These are phyloP conservation scores for Tylopilus sp. DNA, from an alignment of 768 basidiomycete species.

Conservation along the genomic window DNA sequence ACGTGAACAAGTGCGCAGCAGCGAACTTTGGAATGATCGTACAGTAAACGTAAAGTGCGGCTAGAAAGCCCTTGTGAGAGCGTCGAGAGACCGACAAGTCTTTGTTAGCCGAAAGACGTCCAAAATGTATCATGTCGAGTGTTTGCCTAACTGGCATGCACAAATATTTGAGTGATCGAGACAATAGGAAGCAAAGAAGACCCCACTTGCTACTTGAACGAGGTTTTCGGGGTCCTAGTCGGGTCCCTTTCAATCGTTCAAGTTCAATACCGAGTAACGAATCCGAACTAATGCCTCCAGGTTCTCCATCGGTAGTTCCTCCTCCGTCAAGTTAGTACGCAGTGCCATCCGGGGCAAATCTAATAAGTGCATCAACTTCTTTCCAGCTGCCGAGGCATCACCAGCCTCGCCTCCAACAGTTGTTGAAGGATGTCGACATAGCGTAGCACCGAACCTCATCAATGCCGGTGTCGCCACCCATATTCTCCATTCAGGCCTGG, in stretches of 20 bases:
- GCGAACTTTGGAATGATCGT: conserved; percentile 13
- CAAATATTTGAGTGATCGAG: conserved; percentile 16
- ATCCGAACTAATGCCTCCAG: too few species aligned
- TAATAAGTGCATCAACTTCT: too few species aligned
- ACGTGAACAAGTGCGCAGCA: not conserved
- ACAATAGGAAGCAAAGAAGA: conserved; percentile 13
- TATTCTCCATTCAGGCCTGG: conserved; percentile 34
- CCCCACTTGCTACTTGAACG: conserved; percentile 13
- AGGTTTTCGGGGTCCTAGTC: conserved; percentile 13
- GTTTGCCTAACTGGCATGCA: conserved; percentile 15
- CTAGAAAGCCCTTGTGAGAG: not conserved
- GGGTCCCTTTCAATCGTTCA: too few species aligned
- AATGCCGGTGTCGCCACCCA: conserved; percentile 29
- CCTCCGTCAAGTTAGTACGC: too few species aligned
- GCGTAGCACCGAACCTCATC: too few species aligned
- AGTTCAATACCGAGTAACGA: too few species aligned
- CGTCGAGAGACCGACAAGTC: not conserved
- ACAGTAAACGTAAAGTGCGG: not conserved
- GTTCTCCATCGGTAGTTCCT: too few species aligned
- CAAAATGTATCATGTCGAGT: conserved; percentile 4
- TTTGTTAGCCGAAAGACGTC: not conserved
- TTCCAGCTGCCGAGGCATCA: too few species aligned
- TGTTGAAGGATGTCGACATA: conserved; percentile 38
- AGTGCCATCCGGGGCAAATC: conserved; percentile 28
- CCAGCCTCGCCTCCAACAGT: too few species aligned